These are phyloP conservation scores for Schwanniomyces sp. DNA, from an alignment of 805 yeast species.

Conservation along the genomic window DNA sequence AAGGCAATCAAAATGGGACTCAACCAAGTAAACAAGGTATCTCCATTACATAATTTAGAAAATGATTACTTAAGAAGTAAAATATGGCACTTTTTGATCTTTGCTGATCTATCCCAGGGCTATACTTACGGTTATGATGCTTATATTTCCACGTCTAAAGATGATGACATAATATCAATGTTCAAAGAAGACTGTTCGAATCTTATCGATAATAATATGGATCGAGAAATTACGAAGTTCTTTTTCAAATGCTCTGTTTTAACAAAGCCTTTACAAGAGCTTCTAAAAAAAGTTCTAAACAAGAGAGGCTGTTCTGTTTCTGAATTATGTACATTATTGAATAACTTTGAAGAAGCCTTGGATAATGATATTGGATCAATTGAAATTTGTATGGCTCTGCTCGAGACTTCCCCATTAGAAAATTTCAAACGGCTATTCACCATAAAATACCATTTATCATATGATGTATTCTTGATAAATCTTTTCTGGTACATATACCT, in stretches of 20 bases:
- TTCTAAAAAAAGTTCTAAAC: background rate
- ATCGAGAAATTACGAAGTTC: constrained; percentile 1
- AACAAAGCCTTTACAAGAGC: background rate
- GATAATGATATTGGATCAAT: background rate
- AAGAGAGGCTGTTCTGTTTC: background rate
- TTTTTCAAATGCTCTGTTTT: constrained; percentile 1
- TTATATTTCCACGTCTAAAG: background rate
- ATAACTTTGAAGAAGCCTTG: background rate
- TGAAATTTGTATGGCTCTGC: background rate
- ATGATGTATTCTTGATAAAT: background rate
- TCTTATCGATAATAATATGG: background rate
- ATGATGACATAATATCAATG: background rate
- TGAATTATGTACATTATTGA: background rate
- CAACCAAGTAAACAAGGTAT: background rate
- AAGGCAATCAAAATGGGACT: background rate
- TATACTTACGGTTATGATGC: constrained; percentile 1
- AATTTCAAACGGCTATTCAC: background rate
- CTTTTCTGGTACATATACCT: background rate
- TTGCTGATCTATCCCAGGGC: constrained; percentile 3
- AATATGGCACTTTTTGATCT: constrained; percentile 4
- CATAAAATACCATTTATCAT: background rate
- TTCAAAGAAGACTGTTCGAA: background rate
- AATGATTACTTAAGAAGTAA: constrained; percentile 1
- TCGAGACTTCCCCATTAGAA: background rate
- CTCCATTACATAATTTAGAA: background rate